Conservation (phyloP, 2,329 filamentous ascomycete genomes). For the Sporothrix pallida region DNA sequence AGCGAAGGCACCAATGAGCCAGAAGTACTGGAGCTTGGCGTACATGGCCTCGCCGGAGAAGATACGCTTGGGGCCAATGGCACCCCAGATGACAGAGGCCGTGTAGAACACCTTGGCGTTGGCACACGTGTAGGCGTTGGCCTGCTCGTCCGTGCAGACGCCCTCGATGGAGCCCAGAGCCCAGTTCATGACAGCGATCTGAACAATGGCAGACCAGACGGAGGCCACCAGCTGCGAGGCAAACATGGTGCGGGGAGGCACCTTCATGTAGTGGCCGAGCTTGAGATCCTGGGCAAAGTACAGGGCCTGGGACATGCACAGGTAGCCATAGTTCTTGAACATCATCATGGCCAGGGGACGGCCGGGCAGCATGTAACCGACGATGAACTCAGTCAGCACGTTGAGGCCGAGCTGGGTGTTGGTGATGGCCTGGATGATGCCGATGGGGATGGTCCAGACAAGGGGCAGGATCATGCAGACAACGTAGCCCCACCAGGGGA, state of each 20-base stretch:
- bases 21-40: constrained; percentile 70
- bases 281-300: constrained; percentile 71
- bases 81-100: constrained; percentile 73
- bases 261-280: constrained; percentile 76
- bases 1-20: constrained; percentile 67
- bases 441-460: constrained; percentile 65
- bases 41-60: constrained; percentile 70
- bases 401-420: constrained; percentile 76
- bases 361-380: constrained; percentile 77
- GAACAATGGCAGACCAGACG: constrained; percentile 65
- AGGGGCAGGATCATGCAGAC: constrained; percentile 63
- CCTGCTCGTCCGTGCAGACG: constrained; percentile 62
- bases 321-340: constrained; percentile 68
- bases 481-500: constrained; percentile 64
- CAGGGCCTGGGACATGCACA: constrained; percentile 69
- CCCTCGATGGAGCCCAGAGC: constrained; percentile 65
- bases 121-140: constrained; percentile 63
- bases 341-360: constrained; percentile 75
- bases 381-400: constrained; percentile 73
- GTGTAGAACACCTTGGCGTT: constrained; percentile 67
- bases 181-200: constrained; percentile 71
- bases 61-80: constrained; percentile 72
- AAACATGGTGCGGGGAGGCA: constrained; percentile 67
- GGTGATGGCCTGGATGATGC: constrained; percentile 71
- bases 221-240: constrained; percentile 64